Evolutionary conservation across 2,329 filamentous ascomycete species (phyloP), one percentile per base, ranked within the genome.

Genomic region (Cladosporium colombiae): DNA sequence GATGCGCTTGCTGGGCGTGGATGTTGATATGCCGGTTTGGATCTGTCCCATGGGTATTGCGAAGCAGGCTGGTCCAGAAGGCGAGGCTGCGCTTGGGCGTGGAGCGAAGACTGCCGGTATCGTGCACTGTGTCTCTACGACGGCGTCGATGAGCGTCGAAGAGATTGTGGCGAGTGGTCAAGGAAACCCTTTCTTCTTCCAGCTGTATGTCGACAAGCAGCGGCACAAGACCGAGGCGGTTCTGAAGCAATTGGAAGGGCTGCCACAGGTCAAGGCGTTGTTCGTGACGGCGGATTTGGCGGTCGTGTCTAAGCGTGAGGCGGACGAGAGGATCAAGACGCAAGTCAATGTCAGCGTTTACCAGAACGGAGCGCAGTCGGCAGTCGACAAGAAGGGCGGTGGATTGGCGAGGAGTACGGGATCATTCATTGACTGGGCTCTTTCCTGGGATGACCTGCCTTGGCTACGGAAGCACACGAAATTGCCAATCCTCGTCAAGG

Each of bases 181-280:
- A n/a, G 68, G 66, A 14, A 72, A 74, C 64, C 74, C 74, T 1
- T 76, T 81, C 62, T 86, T 87, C 77, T 88, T 87, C 71, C 87
- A 89, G 72, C 78, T 89, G 7, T 89, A 89, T 69, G 84, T 88
- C 46, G 82, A 88, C 74, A 84, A 83, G 69, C 78, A 87, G 65
- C 79, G 85, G 0, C 65, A 74, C 4, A 84, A 85, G 66, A 85
- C 85, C 2, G 82, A 83, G 67, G 78, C 77, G 1, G 73, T 87
- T 2, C 73, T 89, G 2, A 73, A 71, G 21, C 74, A 81, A n/a
- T 81, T 85, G 0, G 78, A 81, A 11, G 72, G 75, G 18, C 73
- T 80, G 5, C 81, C 83, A 0, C 74, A 76, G 62, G 79, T 84
- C 16, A 82, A 82, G 66, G 86, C 81, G 2, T 77, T 89, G 4